These are phyloP conservation scores for Naematelia aurantialba DNA, from an alignment of 768 basidiomycete genomes.

Conservation along the genomic window DNA sequence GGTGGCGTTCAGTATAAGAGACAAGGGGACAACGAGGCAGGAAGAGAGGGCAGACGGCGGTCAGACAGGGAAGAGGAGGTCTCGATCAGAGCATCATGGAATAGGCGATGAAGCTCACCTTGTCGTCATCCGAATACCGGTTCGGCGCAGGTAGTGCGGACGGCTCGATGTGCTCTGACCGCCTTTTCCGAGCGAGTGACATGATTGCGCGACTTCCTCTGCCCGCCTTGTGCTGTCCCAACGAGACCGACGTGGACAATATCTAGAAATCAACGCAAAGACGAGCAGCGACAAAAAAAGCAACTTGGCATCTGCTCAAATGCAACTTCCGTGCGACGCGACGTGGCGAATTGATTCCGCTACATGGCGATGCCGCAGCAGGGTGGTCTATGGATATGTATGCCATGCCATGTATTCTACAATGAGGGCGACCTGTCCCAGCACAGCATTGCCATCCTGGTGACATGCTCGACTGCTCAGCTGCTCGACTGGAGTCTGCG, in stretches of 20 bases:
- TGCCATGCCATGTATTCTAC: neutral
- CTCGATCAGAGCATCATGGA: too few species aligned
- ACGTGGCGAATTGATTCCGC: neutral
- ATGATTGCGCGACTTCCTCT: neutral
- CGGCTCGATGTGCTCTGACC: neutral
- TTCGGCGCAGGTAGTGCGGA: neutral
- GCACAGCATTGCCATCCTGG: neutral
- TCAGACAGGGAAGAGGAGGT: too few species aligned
- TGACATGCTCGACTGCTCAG: neutral
- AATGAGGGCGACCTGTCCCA: neutral
- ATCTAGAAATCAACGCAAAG: neutral
- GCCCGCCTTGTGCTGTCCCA: neutral
- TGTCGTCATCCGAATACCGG: neutral
- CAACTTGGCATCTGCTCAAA: too few species aligned
- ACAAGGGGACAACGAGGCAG: neutral
- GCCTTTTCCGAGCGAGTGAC: neutral
- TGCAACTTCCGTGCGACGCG: too few species aligned
- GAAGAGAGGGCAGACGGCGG: neutral
- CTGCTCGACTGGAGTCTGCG: neutral
- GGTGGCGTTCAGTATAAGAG: neutral
- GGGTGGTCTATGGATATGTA: neutral
- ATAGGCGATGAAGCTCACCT: neutral
- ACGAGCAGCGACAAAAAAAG: neutral
- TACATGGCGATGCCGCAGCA: too few species aligned
- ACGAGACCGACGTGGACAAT: neutral